These are phyloP conservation scores for Bisporella sp. DNA, from an alignment of 2,329 filamentous ascomycete species.

Conservation along the genomic window DNA sequence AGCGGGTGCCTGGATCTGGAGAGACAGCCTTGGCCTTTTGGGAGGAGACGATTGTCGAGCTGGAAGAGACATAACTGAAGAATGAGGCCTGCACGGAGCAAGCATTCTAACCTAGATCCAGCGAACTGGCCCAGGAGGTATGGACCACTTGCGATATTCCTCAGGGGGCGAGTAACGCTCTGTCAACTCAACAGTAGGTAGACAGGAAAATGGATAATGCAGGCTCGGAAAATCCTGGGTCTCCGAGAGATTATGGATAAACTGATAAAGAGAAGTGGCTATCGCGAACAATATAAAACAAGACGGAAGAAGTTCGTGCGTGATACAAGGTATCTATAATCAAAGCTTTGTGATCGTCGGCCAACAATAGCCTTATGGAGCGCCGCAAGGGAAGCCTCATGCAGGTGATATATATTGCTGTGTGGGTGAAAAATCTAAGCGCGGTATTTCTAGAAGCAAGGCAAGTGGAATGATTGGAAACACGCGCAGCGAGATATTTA, in stretches of 20 bases:
- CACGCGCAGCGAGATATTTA: neutral
- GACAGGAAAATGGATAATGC: too few relatives aligned
- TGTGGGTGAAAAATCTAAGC: slow-evolving; percentile 13
- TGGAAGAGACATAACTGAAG: slow-evolving; percentile 22
- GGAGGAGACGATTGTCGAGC: slow-evolving; percentile 19
- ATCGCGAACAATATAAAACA: neutral
- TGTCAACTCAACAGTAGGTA: too few relatives aligned
- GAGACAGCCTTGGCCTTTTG: slow-evolving; percentile 45
- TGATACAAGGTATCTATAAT: slow-evolving; percentile 13
- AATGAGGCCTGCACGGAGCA: slow-evolving; percentile 16
- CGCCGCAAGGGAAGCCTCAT: slow-evolving; percentile 11
- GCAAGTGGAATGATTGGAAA: too few relatives aligned
- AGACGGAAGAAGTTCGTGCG: neutral
- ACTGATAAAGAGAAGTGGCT: too few relatives aligned
- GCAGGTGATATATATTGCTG: slow-evolving; percentile 18
- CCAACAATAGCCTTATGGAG: slow-evolving; percentile 9
- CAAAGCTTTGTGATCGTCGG: slow-evolving; percentile 16
- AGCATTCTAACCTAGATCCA: slow-evolving; percentile 18
- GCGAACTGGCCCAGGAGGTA: neutral
- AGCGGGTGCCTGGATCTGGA: slow-evolving; percentile 44
- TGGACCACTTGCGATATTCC: too few relatives aligned
- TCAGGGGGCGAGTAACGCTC: too few relatives aligned
- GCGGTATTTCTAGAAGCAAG: slow-evolving; percentile 19
- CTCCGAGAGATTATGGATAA: too few relatives aligned
- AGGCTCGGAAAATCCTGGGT: too few relatives aligned